Conservation (phyloP, 495 filamentous ascomycete genomes). For the Immersiella caudata region DNA sequence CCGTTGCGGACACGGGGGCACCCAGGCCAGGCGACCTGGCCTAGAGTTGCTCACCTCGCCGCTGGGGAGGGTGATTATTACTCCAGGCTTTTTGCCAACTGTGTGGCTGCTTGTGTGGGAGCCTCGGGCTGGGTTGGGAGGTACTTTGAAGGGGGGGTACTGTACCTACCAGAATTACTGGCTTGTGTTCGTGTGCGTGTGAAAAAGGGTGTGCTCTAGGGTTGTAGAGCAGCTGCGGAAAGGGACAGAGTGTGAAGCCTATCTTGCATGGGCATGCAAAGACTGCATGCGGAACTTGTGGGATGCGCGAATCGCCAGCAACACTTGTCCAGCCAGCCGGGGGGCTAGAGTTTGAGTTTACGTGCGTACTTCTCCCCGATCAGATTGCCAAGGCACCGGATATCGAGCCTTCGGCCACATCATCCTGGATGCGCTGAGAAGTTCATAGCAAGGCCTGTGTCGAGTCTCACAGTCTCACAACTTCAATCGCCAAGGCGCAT, state of each 20-base stretch:
- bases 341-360: conserved; percentile 2
- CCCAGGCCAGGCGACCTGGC: neutral
- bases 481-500: conserved; percentile 4
- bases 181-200: too few relatives aligned
- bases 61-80: neutral
- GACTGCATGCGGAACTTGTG: neutral
- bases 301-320: conserved; percentile 3
- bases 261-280: neutral
- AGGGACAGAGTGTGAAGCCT: neutral
- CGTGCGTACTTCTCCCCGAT: neutral
- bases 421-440: neutral
- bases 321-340: neutral
- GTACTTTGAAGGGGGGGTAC: neutral
- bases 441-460: neutral
- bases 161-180: neutral
- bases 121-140: neutral
- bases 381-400: neutral
- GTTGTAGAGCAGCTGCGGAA: neutral
- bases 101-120: neutral
- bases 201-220: too few relatives aligned
- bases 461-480: neutral
- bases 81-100: neutral
- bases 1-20: neutral
- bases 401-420: neutral
- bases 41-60: neutral